Evolutionary conservation across 2,329 filamentous ascomycete genomes (phyloP).

Genomic region (Colletotrichum falcatum): DNA sequence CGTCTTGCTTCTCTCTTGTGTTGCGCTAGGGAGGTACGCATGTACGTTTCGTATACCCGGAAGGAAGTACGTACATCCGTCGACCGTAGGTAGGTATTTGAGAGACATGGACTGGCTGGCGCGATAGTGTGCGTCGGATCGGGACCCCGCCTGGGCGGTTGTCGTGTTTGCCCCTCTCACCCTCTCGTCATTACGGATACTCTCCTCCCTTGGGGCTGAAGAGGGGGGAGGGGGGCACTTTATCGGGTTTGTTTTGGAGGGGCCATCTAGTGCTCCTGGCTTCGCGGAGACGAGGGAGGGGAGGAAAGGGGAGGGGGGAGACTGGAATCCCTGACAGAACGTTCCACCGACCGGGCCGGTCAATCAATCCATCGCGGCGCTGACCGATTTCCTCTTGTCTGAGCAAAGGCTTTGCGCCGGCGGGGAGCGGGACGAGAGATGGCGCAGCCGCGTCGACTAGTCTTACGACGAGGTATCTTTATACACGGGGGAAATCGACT

Average conservation of each 20-base stretch:
- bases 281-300: conserved; percentile 11
- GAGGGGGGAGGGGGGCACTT: conserved; percentile 13
- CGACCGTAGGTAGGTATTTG: conserved; percentile 3
- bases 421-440: conserved; percentile 31
- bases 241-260: background rate
- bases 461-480: background rate
- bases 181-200: conserved; percentile 7
- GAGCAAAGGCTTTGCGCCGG: conserved; percentile 24
- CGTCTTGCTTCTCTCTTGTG: background rate
- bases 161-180: conserved; percentile 17
- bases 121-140: conserved; percentile 34
- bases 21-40: no score
- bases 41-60: no score
- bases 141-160: conserved; percentile 3
- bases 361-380: conserved; percentile 29
- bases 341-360: conserved; percentile 10
- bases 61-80: conserved; percentile 23
- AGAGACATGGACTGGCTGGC: conserved; percentile 18
- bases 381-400: background rate
- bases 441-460: conserved; percentile 26
- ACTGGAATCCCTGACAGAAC: conserved; percentile 22
- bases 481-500: conserved; percentile 12
- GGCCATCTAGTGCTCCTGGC: conserved; percentile 27
- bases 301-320: background rate
- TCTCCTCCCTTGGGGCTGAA: conserved; percentile 25